phyloP scores from a whole-genome alignment of 2,329 filamentous ascomycete genomes.

The Talaromyces marneffei region DNA sequence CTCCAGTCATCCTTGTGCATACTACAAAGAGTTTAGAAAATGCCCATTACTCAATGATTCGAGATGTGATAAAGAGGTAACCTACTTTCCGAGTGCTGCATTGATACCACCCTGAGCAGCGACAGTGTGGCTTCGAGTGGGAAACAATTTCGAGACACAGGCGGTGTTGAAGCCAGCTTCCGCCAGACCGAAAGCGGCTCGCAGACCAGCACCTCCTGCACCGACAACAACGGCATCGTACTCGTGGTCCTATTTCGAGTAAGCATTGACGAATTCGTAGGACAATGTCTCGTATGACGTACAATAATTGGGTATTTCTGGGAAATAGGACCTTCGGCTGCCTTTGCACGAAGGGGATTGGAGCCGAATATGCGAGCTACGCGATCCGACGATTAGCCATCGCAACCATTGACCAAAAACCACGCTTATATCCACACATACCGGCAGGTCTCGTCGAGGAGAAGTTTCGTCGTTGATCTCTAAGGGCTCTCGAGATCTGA shows the following conservation, averaged over 20 bases:
- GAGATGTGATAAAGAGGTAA: constrained; percentile 14
- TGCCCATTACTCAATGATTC: neutral
- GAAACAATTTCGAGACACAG: constrained; percentile 60
- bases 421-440: constrained; percentile 41
- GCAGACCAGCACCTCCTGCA: constrained; percentile 58
- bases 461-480: constrained; percentile 68
- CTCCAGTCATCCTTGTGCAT: constrained; percentile 99
- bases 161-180: constrained; percentile 61
- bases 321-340: constrained; percentile 79
- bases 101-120: constrained; percentile 63
- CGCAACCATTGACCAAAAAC: constrained; percentile 10
- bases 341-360: constrained; percentile 82
- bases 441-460: constrained; percentile 77
- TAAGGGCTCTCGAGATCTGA: constrained; percentile 60
- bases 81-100: constrained; percentile 40
- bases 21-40: constrained; percentile 45
- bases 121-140: constrained; percentile 59
- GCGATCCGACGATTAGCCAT: constrained; percentile 23
- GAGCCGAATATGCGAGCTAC: constrained; percentile 79
- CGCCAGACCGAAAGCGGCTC: constrained; percentile 59
- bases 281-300: constrained; percentile 20
- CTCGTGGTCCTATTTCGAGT: constrained; percentile 66
- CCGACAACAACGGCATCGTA: constrained; percentile 90
- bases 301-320: constrained; percentile 92
- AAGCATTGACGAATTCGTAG: constrained; percentile 15